Evolutionary conservation across 2,329 filamentous ascomycete genomes (phyloP), one percentile per base, ranked within the genome.

Genomic region (Cadophora gregata): DNA sequence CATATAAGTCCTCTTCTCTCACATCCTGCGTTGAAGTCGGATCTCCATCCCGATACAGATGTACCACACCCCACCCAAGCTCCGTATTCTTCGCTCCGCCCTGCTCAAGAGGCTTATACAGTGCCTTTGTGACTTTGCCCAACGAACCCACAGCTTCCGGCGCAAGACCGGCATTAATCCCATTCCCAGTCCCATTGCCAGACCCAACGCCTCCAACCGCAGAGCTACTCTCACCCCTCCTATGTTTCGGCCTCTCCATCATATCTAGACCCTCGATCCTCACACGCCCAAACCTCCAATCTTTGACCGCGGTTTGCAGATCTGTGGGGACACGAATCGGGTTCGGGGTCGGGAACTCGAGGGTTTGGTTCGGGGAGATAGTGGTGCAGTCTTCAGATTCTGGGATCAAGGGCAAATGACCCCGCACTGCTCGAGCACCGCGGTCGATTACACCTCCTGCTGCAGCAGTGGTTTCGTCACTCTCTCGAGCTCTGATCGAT

Each of bases 31-130:
- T 85, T 1, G 87, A 82, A 0, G 89, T 90, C 77, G 96, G 92
- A 66, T 93, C 87, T 1, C 86, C 87, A 78, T 98, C 95, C 10
- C 94, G 88, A 78, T 97, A 99, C 31, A 99, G 85, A 78, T 97
- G 96, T 1, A 99, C 93, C 16, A 98, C 88, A 1, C 96, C 96
- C 90, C 93, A 97, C 50, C 93, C 92, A 1, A 93, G 84, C 67
- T 97, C 91, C 0, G 93, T 93, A 63, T 90, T 88, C 73, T 84
- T 87, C 21, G 25, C 9, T 12, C 60, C n/a, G 16, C 59, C 45
- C 70, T 83, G 86, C 19, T 88, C 86, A 0, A 95, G 83, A 0
- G 91, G 89, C 24, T 92, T 81, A 76, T 90, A 97, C 69, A 87
- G 85, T 5, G 93, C 96, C 77, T 94, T 97, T 0, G 94, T 97